Evolutionary conservation across 2,329 filamentous ascomycete genomes (phyloP), one percentile per base, ranked within the genome.

Genomic region (Penicillium sp.): DNA sequence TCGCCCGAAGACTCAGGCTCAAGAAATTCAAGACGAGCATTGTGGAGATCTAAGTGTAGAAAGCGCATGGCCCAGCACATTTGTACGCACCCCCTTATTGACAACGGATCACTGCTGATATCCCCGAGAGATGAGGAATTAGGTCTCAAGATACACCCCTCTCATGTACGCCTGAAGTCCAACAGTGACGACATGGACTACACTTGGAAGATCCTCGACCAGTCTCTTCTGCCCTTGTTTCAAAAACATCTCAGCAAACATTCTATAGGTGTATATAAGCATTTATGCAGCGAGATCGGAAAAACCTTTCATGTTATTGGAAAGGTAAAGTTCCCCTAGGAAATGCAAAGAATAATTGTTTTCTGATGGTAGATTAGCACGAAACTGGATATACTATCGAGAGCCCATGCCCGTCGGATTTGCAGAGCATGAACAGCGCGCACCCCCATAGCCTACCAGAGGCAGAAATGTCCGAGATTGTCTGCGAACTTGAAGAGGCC

Each of bases 201-300:
- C 14, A n/a, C 34, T 4, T 35, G 34, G 34, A 14, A 18, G 39
- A 42, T 35, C 4, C 7, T 7, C 34, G 34, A 35, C 34, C 45
- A 44, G 19, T 39, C 8, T 11, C 47, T 39, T 41, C 18, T 18
- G 29, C 7, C 45, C 1, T 19, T 58, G 7, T 58, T 58, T 45
- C 35, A 55, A 13, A 58, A 42, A 18, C 45, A 59, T 16, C 47
- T 59, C 11, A 59, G 56, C 32, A 53, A 53, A 34, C 49, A 59
- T 43, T 59, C 53, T 34, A 53, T 59, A n/a, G 50, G 53, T 18
- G 49, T 49, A 3, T 56, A 56, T 44, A 78, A 79, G 34, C 30
- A 44, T 35, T 26, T 57, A 18, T 48, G 47, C 29, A 35, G 34
- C 14, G 14, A 35, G 14, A n/a, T 35, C 34, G 34, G 34, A 4